Percentiles rank a stretch among this genome's conserved stretches.
These are phyloP conservation scores for Cadophora malorum DNA, from an alignment of 2,329 filamentous ascomycete species.

Conservation along the genomic window DNA sequence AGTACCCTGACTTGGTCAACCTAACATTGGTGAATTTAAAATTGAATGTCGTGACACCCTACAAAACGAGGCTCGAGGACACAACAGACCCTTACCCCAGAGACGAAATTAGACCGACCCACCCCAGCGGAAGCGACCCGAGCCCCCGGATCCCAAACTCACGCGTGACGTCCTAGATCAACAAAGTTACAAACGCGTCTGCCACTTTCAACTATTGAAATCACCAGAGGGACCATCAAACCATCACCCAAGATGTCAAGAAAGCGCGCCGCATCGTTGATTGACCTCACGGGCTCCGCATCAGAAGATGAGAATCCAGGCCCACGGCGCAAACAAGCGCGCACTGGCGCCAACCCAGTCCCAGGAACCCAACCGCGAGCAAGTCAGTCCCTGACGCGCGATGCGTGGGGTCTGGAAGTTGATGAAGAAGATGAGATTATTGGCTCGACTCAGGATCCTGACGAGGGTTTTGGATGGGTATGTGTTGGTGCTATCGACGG, in stretches of 20 bases:
- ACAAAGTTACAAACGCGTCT: too few species aligned
- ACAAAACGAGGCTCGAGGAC: too few species aligned
- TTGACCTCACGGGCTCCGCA: conserved; percentile 50
- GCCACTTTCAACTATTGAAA: background rate
- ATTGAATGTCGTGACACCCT: background rate
- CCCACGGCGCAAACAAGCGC: conserved; percentile 40
- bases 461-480: conserved; percentile 43
- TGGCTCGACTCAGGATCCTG: conserved; percentile 42
- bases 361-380: conserved; percentile 30
- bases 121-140: conserved; percentile 1
- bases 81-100: background rate
- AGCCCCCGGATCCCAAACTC: background rate
- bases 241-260: conserved; percentile 29
- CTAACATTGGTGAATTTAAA: background rate
- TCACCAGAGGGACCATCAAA: background rate
- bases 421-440: conserved; percentile 41
- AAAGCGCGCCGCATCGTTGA: conserved; percentile 49
- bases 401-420: conserved; percentile 32
- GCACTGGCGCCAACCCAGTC: conserved; percentile 24
- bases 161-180: background rate
- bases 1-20: background rate
- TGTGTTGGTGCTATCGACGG: conserved; percentile 46
- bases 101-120: background rate
- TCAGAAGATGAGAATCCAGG: conserved; percentile 45
- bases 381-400: conserved; percentile 35